A percentile compares a stretch with the other conserved stretches of the same genome.
Evolutionary conservation across 352 stramenopile species (phyloP).

Genomic region (Phytophthora cactorum): DNA sequence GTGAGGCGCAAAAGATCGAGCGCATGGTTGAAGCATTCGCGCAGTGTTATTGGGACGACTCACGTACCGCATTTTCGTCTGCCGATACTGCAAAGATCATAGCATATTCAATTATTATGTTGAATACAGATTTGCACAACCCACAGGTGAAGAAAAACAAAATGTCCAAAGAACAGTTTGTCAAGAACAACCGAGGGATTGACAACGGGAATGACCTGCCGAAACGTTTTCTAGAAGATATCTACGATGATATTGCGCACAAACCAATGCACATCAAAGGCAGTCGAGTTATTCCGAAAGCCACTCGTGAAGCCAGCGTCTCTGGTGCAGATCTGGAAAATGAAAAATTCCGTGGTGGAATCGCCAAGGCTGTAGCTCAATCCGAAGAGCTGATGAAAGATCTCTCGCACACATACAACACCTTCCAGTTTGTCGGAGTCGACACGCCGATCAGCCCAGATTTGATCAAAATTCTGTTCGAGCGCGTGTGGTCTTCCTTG

Average conservation of each 20-base stretch:
- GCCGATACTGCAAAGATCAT: no score
- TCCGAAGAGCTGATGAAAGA: conserved; percentile 89
- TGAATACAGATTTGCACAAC: no score
- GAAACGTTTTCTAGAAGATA: no score
- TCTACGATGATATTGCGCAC: no score
- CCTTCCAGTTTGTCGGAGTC: conserved; percentile 93
- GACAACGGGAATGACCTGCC: no score
- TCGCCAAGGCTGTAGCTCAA: conserved; percentile 80
- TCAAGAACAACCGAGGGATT: no score
- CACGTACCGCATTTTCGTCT: conserved; percentile 66
- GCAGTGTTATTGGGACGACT: conserved; percentile 98
- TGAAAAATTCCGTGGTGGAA: conserved; percentile 74
- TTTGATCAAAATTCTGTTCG: conserved; percentile 92
- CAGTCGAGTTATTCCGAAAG: conserved; percentile 54
- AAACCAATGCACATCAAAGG: conserved; percentile 94
- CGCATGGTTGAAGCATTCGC: conserved; percentile 97
- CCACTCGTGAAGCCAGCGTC: conserved; percentile 51
- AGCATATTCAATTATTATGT: no score
- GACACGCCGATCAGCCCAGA: conserved; percentile 90
- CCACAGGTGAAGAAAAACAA: no score
- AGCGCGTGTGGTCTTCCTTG: conserved; percentile 96
- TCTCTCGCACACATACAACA: conserved; percentile 77
- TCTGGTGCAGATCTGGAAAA: conserved; percentile 65
- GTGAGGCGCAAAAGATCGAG: conserved; percentile 99
- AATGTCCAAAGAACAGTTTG: no score